Conservation (phyloP, 2,329 filamentous ascomycete genomes). For the Aspergillus puulaauensis region DNA sequence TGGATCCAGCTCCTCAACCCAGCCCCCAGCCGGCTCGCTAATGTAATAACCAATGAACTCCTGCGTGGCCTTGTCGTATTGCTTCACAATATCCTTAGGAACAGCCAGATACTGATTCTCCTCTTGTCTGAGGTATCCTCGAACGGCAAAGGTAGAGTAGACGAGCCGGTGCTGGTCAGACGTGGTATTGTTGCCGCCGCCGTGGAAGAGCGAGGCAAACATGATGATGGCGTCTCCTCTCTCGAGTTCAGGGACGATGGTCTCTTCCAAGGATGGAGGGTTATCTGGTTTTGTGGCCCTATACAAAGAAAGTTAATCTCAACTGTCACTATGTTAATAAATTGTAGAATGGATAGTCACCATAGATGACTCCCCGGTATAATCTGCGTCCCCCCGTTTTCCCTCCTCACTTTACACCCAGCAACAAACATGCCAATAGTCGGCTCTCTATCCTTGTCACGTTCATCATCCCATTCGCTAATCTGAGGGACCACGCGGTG, state of each 20-base stretch:
- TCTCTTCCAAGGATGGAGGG: neutral
- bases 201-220: conserved; percentile 35
- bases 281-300: too few species aligned
- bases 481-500: conserved; percentile 10
- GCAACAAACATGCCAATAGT: conserved; percentile 26
- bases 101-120: conserved; percentile 41
- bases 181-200: conserved; percentile 34
- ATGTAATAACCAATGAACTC: conserved; percentile 20
- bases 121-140: conserved; percentile 38
- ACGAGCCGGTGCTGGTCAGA: conserved; percentile 32
- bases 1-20: conserved; percentile 12
- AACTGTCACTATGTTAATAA: too few species aligned
- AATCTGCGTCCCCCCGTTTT: conserved; percentile 32
- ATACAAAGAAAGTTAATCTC: too few species aligned
- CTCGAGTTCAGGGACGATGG: conserved; percentile 30
- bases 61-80: conserved; percentile 15
- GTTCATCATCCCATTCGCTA: neutral
- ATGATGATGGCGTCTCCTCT: conserved; percentile 40
- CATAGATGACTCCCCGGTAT: conserved; percentile 30
- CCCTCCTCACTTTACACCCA: conserved; percentile 23
- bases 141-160: conserved; percentile 33
- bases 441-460: conserved; percentile 18
- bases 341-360: neutral
- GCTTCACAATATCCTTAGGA: conserved; percentile 11
- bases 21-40: conserved; percentile 16